A percentile compares a stretch with the other conserved stretches of the same genome.
Conservation (phyloP, 495 filamentous ascomycete species). For the Oleoguttula mirabilis region DNA sequence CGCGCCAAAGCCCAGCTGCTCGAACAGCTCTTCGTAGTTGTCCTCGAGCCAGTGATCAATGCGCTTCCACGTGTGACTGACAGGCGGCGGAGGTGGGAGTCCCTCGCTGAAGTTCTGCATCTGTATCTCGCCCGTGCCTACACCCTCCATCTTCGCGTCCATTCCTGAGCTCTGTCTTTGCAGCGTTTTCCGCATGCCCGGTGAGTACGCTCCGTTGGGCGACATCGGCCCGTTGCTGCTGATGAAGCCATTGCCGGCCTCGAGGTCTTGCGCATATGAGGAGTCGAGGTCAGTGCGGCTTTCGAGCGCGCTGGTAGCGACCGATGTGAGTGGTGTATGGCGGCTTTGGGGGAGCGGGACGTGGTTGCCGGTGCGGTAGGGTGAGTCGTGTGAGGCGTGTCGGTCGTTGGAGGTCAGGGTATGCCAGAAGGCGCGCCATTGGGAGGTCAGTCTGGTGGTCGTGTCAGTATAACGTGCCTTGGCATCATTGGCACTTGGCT, state of each 20-base stretch:
- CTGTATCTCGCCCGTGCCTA: conserved; percentile 69
- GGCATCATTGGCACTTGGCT: not conserved
- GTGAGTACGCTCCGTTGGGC: conserved; percentile 64
- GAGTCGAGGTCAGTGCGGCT: conserved; percentile 43
- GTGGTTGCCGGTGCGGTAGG: conserved; percentile 30
- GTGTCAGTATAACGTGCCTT: not conserved
- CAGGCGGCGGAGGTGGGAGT: conserved; percentile 75
- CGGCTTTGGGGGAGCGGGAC: conserved; percentile 31
- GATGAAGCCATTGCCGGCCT: conserved; percentile 40
- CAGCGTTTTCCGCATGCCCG: conserved; percentile 67
- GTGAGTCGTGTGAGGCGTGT: conserved; percentile 35
- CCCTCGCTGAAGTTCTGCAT: conserved; percentile 95
- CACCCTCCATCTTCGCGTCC: conserved; percentile 46
- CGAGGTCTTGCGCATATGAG: conserved; percentile 48
- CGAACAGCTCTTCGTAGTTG: conserved; percentile 86
- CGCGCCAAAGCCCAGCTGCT: conserved; percentile 82
- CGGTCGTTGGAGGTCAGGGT: conserved; percentile 31
- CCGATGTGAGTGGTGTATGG: conserved; percentile 27
- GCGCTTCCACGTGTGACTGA: conserved; percentile 78
- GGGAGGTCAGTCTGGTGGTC: conserved; percentile 6
- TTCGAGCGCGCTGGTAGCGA: conserved; percentile 57
- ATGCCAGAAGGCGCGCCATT: conserved; percentile 16
- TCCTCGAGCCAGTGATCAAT: conserved; percentile 91
- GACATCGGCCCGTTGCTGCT: conserved; percentile 52
- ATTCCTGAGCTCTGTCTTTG: conserved; percentile 47